phyloP scores from a whole-genome alignment of 257 asterid genomes.

The Fraxinus anomala region DNA sequence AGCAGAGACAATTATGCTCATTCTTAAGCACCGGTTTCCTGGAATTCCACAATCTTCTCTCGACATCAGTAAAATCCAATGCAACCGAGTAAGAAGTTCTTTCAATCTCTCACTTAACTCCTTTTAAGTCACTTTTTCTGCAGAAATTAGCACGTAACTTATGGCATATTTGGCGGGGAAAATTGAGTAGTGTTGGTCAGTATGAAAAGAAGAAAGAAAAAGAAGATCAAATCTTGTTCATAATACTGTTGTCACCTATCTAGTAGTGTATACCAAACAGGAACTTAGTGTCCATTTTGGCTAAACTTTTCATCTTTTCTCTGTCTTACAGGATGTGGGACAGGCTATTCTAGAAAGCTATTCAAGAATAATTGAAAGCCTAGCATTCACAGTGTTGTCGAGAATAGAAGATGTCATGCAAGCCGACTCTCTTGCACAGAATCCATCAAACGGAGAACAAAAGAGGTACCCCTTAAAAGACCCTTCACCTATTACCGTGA shows the following conservation, averaged over 20 bases:
- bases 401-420: slow-evolving; percentile 58
- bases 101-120: background rate
- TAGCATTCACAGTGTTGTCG: slow-evolving; percentile 53
- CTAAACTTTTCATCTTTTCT: background rate
- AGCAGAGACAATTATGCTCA: slow-evolving; percentile 67
- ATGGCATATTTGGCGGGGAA: too few relatives aligned
- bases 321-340: slow-evolving; percentile 51
- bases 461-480: slow-evolving; percentile 5
- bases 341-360: slow-evolving; percentile 65
- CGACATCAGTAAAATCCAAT: slow-evolving; percentile 86
- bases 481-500: background rate
- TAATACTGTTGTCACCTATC: too few relatives aligned
- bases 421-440: slow-evolving; percentile 38
- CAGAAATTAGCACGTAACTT: too few relatives aligned
- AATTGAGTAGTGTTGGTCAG: too few relatives aligned
- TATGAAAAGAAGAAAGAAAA: background rate
- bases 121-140: background rate
- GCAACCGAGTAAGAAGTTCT: slow-evolving; percentile 49
- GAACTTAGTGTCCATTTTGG: background rate
- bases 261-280: too few relatives aligned
- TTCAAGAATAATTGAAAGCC: slow-evolving; percentile 58
- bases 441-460: slow-evolving; percentile 26
- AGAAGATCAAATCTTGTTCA: background rate
- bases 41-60: slow-evolving; percentile 79
- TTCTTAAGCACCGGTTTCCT: slow-evolving; percentile 76